phyloP scores from a whole-genome alignment of 169 alveolate genomes.

The Plasmodium adleri region DNA sequence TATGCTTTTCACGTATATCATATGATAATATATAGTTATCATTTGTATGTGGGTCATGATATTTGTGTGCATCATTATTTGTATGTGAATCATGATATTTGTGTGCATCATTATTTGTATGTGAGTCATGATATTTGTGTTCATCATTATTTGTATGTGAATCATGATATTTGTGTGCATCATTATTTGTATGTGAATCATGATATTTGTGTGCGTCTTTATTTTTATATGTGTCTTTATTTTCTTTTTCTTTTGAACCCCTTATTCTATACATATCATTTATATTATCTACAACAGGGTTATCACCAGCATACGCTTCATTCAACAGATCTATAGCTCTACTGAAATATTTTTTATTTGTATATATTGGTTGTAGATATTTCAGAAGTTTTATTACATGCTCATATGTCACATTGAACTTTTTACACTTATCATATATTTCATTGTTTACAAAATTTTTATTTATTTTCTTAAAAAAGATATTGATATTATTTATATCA shows the following conservation, averaged over 20 bases:
- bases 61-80: neutral
- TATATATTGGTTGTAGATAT: neutral
- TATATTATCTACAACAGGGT: neutral
- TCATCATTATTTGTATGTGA: neutral
- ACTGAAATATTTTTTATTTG: slow-evolving; percentile 2
- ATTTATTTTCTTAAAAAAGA: slow-evolving; percentile 30
- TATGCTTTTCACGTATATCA: too few relatives aligned
- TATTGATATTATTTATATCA: slow-evolving; percentile 23
- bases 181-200: neutral
- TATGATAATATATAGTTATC: too few relatives aligned
- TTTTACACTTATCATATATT: slow-evolving; percentile 40
- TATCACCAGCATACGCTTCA: neutral
- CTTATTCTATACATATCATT: neutral
- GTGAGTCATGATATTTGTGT: neutral
- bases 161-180: neutral
- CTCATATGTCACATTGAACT: slow-evolving; percentile 19
- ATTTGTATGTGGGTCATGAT: neutral
- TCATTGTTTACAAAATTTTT: slow-evolving; percentile 31
- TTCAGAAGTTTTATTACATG: slow-evolving; percentile 19
- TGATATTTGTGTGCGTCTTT: too few relatives aligned
- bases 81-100: neutral
- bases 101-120: neutral
- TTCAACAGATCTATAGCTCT: slow-evolving; percentile 12
- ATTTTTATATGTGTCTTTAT: neutral
- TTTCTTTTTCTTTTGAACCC: neutral